Conservation (phyloP, 2,329 filamentous ascomycete genomes). For the Escovopsis sp. region DNA sequence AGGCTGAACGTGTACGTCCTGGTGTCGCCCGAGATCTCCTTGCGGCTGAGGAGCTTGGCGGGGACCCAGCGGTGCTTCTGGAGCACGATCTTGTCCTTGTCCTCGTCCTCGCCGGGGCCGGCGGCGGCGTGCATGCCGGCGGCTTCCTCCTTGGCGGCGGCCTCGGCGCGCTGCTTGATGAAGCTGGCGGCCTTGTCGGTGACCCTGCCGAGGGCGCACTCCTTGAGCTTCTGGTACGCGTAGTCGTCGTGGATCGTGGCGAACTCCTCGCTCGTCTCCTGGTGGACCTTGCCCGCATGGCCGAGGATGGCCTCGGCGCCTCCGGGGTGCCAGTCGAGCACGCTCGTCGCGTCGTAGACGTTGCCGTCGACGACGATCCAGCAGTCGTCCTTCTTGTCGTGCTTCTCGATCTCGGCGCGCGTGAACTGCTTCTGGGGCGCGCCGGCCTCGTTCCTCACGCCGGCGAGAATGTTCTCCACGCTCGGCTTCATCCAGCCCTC, state of each 20-base stretch:
- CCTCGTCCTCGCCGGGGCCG: conserved; percentile 6
- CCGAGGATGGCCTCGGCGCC: conserved; percentile 73
- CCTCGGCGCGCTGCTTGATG: conserved; percentile 29
- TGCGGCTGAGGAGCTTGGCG: conserved; percentile 23
- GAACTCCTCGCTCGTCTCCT: conserved; percentile 79
- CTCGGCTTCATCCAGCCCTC: conserved; percentile 31
- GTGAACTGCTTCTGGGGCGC: conserved; percentile 48
- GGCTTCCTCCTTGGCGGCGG: conserved; percentile 22
- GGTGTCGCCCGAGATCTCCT: conserved; percentile 25
- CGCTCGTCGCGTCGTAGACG: conserved; percentile 74
- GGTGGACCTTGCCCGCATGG: conserved; percentile 44
- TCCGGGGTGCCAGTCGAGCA: conserved; percentile 71
- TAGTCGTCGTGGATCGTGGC: conserved; percentile 61
- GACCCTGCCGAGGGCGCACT: conserved; percentile 33
- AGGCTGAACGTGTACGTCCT: conserved; percentile 30
- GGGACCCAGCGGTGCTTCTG: conserved; percentile 32
- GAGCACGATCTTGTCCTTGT: conserved; percentile 17
- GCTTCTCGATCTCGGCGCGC: conserved; percentile 56
- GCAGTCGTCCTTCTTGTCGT: conserved; percentile 49
- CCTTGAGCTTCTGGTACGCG: conserved; percentile 13
- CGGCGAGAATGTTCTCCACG: conserved; percentile 44
- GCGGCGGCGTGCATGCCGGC: conserved; percentile 6
- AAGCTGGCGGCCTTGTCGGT: conserved; percentile 33
- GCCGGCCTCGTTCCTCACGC: conserved; percentile 36
- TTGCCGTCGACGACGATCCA: conserved; percentile 87